phyloP scores from a whole-genome alignment of 371 early-diverging fungal genomes.

The Zancudomyces culisetae region DNA sequence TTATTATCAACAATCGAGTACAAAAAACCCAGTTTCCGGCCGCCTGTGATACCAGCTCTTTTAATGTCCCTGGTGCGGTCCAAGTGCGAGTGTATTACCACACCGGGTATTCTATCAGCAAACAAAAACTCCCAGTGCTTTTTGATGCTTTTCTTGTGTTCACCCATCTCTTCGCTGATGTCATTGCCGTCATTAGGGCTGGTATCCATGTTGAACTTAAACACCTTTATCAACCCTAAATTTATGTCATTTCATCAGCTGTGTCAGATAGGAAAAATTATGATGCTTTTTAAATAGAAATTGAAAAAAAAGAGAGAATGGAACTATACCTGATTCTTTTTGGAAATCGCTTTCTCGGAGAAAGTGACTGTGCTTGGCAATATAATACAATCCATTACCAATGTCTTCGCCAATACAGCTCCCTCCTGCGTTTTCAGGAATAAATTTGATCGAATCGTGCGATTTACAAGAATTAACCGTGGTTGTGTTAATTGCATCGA shows the following conservation, averaged over 20 bases:
- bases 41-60: slow-evolving; percentile 7
- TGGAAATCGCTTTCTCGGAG: background rate
- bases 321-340: background rate
- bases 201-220: too few species aligned
- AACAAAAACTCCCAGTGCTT: slow-evolving; percentile 18
- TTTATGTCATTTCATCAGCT: slow-evolving; percentile 7
- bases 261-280: background rate
- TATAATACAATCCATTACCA: background rate
- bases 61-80: slow-evolving; percentile 19
- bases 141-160: background rate
- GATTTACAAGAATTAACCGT: too few species aligned
- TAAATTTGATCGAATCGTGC: too few species aligned
- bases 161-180: background rate
- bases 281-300: too few species aligned
- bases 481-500: background rate
- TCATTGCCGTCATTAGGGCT: background rate
- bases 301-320: too few species aligned
- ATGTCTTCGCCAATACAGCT: too few species aligned
- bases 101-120: slow-evolving; percentile 20
- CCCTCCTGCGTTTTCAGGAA: too few species aligned
- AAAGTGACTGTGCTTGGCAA: slow-evolving; percentile 1
- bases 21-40: slow-evolving; percentile 14
- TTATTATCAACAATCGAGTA: slow-evolving; percentile 11
- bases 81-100: slow-evolving; percentile 10
- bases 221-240: slow-evolving; percentile 5